Conservation (phyloP, 2,329 filamentous ascomycete species). For the Fusarium gaditjirri region DNA sequence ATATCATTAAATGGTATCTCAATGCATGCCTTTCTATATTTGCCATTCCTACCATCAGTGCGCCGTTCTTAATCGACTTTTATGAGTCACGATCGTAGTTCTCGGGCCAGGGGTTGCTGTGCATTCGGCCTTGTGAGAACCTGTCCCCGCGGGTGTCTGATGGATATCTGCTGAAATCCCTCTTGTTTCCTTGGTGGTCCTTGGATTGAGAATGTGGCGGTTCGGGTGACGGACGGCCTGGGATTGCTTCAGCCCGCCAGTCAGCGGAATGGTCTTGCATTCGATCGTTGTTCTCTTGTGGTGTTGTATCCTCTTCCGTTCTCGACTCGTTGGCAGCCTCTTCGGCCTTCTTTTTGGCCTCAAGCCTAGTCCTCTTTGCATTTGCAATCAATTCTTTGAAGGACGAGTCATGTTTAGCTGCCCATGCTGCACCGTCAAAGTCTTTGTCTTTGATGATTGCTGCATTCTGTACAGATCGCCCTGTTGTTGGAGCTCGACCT, state of each 20-base stretch:
- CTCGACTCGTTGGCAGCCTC: slow-evolving; percentile 21
- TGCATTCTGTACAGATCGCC: slow-evolving; percentile 52
- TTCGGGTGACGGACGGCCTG: neutral
- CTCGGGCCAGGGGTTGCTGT: neutral
- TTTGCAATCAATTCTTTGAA: slow-evolving; percentile 84
- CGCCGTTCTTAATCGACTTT: neutral
- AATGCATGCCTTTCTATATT: slow-evolving; percentile 18
- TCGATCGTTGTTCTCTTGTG: neutral
- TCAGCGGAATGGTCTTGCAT: neutral
- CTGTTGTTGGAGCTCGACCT: slow-evolving; percentile 60
- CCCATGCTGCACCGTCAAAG: slow-evolving; percentile 85
- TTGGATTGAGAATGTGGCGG: neutral
- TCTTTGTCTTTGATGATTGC: slow-evolving; percentile 81
- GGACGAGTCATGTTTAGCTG: slow-evolving; percentile 74
- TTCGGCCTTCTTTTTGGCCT: slow-evolving; percentile 48
- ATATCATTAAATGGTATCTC: slow-evolving; percentile 28
- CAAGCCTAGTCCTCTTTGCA: slow-evolving; percentile 69
- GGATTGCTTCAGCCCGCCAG: neutral
- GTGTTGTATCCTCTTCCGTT: neutral
- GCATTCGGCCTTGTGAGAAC: neutral
- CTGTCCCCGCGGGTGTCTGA: neutral
- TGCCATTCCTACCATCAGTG: neutral
- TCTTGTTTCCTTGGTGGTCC: neutral
- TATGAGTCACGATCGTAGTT: neutral
- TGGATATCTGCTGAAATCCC: neutral